A percentile compares a stretch with the other conserved stretches of the same genome.
These are phyloP conservation scores for Microsporum canis DNA, from an alignment of 2,329 filamentous ascomycete genomes.

Conservation along the genomic window DNA sequence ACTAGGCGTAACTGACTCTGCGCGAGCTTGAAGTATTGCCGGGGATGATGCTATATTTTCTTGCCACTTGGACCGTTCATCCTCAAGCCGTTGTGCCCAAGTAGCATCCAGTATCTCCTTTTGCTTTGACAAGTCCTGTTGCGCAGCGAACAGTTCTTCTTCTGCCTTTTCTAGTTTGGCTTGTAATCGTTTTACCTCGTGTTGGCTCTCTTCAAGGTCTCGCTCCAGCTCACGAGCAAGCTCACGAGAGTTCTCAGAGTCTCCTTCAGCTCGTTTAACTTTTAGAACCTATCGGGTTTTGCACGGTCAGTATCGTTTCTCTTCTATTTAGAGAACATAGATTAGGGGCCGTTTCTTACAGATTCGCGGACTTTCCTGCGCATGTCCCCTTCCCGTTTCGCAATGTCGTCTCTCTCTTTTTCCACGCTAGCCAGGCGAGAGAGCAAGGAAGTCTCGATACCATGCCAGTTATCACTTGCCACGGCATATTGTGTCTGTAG, in stretches of 20 bases:
- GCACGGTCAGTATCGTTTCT: background rate
- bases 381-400: constrained; percentile 72
- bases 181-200: constrained; percentile 43
- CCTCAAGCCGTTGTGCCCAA: constrained; percentile 49
- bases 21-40: constrained; percentile 28
- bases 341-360: constrained; percentile 40
- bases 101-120: constrained; percentile 49
- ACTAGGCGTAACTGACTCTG: constrained; percentile 31
- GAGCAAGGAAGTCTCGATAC: constrained; percentile 77
- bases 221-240: constrained; percentile 37
- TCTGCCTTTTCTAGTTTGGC: constrained; percentile 42
- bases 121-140: constrained; percentile 47
- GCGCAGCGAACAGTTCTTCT: constrained; percentile 49
- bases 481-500: constrained; percentile 90
- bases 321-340: background rate
- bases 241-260: constrained; percentile 56
- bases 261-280: constrained; percentile 62
- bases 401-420: constrained; percentile 79
- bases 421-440: constrained; percentile 67
- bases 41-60: constrained; percentile 29
- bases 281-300: constrained; percentile 47
- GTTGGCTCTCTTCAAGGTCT: constrained; percentile 52
- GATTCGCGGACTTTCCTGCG: constrained; percentile 80
- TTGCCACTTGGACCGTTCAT: constrained; percentile 52
- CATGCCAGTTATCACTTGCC: constrained; percentile 95